Evolutionary conservation across 148 eudicot species (phyloP).

Genomic region (Persicaria maculosa): DNA sequence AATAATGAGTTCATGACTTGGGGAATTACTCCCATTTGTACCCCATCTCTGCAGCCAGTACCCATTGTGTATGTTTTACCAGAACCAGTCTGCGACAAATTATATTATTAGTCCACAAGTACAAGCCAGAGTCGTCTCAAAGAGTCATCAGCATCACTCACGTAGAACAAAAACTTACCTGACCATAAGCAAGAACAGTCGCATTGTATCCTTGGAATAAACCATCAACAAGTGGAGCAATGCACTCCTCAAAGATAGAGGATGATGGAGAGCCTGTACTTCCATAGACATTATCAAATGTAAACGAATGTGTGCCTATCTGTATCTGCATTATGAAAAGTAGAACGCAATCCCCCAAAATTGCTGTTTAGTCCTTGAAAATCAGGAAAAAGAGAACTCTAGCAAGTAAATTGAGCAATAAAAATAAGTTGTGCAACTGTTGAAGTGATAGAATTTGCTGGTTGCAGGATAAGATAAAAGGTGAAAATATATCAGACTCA

Average conservation of each 20-base stretch:
- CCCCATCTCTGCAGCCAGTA: constrained; percentile 75
- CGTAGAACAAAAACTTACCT: constrained; percentile 36
- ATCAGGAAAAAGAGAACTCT: not conserved
- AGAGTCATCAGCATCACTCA: not conserved
- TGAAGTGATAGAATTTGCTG: not conserved
- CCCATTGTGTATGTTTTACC: constrained; percentile 99
- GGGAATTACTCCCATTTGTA: constrained; percentile 73
- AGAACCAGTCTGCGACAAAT: constrained; percentile 79
- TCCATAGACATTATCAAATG: constrained; percentile 97
- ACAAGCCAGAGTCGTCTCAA: not conserved
- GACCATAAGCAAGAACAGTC: constrained; percentile 97
- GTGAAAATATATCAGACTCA: not conserved
- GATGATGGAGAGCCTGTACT: constrained; percentile 68
- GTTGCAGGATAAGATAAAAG: not conserved
- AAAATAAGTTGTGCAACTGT: not conserved
- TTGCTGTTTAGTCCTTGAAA: not conserved
- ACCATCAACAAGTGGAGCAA: constrained; percentile 90
- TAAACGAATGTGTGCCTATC: constrained; percentile 93
- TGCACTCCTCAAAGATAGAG: constrained; percentile 85
- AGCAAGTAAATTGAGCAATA: not conserved
- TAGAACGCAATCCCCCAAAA: not conserved
- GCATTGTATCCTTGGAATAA: constrained; percentile 98
- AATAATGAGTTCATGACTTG: constrained; percentile 78
- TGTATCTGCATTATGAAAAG: constrained; percentile 53
- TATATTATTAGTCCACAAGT: constrained; percentile 9